Evolutionary conservation across 805 yeast species (phyloP).

Genomic region (Zygosaccharomyces bailii): DNA sequence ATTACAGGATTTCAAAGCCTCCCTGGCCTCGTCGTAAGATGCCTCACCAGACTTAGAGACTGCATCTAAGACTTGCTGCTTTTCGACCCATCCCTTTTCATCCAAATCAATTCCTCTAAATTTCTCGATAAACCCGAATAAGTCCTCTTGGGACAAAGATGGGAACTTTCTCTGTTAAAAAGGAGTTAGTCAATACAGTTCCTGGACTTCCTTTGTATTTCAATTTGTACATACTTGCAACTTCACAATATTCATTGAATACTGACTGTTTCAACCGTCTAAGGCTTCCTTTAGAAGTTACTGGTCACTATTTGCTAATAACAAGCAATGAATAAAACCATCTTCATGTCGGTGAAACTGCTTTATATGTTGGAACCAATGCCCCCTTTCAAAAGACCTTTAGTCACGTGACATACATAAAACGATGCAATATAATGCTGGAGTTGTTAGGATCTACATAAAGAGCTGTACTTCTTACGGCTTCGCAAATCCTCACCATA

Average conservation of each 20-base stretch:
- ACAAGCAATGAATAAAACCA: background rate
- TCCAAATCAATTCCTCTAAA: constrained; percentile 83
- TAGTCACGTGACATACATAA: background rate
- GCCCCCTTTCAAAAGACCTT: background rate
- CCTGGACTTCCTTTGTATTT: too few species aligned
- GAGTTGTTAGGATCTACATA: background rate
- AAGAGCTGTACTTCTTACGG: too few species aligned
- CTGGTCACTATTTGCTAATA: background rate
- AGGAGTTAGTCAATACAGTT: constrained; percentile 1
- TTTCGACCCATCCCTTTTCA: constrained; percentile 93
- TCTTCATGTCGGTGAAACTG: background rate
- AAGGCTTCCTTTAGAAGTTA: background rate
- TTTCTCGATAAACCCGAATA: constrained; percentile 79
- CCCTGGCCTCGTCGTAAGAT: constrained; percentile 88
- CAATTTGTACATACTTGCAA: constrained; percentile 46
- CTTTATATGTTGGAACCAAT: background rate
- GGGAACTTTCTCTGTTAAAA: constrained; percentile 72
- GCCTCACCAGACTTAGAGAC: constrained; percentile 76
- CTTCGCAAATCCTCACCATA: background rate
- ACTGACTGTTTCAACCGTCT: background rate
- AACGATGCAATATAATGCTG: background rate
- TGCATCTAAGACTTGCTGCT: constrained; percentile 82
- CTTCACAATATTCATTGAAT: constrained; percentile 58
- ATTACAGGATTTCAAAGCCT: constrained; percentile 82
- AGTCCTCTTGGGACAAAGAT: constrained; percentile 75